Evolutionary conservation across 148 eudicot genomes (phyloP).

Genomic region (Chenopodium quinoa): DNA sequence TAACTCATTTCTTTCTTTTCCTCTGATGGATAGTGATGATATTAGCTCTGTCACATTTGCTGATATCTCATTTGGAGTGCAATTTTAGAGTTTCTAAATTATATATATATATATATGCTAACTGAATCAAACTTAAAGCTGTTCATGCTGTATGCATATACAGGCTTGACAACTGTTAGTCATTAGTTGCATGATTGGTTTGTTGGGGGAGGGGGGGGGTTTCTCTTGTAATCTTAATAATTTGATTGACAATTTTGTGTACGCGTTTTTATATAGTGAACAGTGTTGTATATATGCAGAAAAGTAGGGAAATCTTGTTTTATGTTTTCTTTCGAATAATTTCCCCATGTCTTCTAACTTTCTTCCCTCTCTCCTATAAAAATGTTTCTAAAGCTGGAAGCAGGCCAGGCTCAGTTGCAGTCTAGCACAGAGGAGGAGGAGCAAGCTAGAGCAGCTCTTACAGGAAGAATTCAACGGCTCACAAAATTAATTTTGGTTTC

Average conservation of each 20-base stretch:
- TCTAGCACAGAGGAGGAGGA: constrained; percentile 78
- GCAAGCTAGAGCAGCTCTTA: constrained; percentile 75
- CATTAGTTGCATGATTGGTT: neutral
- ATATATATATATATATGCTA: neutral
- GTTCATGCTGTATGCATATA: neutral
- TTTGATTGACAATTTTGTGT: too few relatives aligned
- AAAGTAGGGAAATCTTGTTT: neutral
- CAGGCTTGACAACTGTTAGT: neutral
- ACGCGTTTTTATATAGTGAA: neutral
- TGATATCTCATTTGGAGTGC: neutral
- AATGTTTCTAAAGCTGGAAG: constrained; percentile 45
- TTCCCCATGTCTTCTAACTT: neutral
- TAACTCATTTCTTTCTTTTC: neutral
- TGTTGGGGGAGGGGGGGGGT: neutral
- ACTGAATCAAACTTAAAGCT: neutral
- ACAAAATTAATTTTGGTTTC: constrained; percentile 78
- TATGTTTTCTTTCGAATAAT: neutral
- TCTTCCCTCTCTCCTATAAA: neutral
- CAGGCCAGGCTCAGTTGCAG: constrained; percentile 61
- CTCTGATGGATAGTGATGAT: neutral
- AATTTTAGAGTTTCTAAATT: neutral
- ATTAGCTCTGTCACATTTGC: neutral
- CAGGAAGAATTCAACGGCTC: constrained; percentile 79
- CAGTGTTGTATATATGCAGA: neutral
- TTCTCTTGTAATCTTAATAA: neutral